These are phyloP conservation scores for Obba rivulosa DNA, from an alignment of 768 basidiomycete genomes.

Conservation along the genomic window DNA sequence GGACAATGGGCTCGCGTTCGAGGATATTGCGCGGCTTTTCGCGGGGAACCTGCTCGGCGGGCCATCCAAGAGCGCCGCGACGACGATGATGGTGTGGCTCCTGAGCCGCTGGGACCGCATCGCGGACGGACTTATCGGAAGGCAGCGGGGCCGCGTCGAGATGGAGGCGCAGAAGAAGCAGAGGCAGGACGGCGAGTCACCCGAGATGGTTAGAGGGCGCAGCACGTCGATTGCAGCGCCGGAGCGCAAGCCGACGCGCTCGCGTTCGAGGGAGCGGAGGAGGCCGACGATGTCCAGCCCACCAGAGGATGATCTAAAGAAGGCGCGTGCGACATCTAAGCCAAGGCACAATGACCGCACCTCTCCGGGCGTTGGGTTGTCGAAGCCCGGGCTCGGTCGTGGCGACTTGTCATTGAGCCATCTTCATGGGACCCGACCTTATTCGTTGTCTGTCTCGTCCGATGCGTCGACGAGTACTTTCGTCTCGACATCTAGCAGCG, in stretches of 20 bases:
- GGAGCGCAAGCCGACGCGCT: neutral
- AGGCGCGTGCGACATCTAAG: neutral
- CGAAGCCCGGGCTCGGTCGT: constrained; percentile 1
- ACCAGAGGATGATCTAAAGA: neutral
- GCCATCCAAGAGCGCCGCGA: constrained; percentile 5
- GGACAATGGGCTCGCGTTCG: constrained; percentile 42
- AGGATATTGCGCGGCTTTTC: constrained; percentile 43
- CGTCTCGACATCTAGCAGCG: neutral
- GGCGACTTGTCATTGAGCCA: neutral
- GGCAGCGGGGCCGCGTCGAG: neutral
- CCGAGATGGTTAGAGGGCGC: neutral
- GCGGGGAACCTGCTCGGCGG: constrained; percentile 36
- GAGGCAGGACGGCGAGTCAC: neutral
- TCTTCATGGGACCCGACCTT: constrained; percentile 1
- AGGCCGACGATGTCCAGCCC: neutral
- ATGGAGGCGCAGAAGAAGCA: constrained; percentile 1
- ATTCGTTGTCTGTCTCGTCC: constrained; percentile 8
- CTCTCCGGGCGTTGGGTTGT: neutral
- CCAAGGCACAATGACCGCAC: neutral
- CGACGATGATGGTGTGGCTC: constrained; percentile 27
- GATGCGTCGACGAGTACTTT: neutral
- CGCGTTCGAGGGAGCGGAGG: neutral
- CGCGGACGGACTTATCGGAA: constrained; percentile 11
- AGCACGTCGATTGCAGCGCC: neutral
- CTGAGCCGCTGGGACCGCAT: constrained; percentile 13